Evolutionary conservation across 1,284 basidiomycete species (phyloP).

Genomic region (Papiliotrema flavescens): DNA sequence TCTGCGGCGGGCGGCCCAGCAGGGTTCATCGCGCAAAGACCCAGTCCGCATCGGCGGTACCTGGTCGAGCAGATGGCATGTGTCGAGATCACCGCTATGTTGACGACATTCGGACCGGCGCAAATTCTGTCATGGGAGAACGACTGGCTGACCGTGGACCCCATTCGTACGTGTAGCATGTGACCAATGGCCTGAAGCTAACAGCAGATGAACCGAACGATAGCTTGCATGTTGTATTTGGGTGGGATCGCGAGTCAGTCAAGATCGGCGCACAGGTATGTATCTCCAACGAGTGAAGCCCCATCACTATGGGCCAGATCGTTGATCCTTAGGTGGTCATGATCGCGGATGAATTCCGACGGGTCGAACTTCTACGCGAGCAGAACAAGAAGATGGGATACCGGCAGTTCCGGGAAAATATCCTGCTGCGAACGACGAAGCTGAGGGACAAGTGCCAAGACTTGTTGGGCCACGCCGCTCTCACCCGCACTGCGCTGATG

Average conservation of each 20-base stretch:
- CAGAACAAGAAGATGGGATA: not conserved
- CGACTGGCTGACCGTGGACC: slow-evolving; percentile 7
- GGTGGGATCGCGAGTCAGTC: slow-evolving; percentile 12
- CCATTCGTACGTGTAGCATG: not conserved
- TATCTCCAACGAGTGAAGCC: not conserved
- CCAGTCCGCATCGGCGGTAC: slow-evolving; percentile 13
- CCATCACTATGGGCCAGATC: not conserved
- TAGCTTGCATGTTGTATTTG: slow-evolving; percentile 18
- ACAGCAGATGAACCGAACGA: slow-evolving; percentile 3
- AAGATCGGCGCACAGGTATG: not conserved
- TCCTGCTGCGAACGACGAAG: not conserved
- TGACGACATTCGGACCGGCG: slow-evolving; percentile 9
- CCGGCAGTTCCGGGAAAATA: slow-evolving; percentile 4
- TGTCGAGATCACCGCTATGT: slow-evolving; percentile 12
- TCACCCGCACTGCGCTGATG: not conserved
- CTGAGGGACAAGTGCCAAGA: slow-evolving; percentile 1
- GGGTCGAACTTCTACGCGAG: not conserved
- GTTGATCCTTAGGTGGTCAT: not conserved
- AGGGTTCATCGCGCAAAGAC: slow-evolving; percentile 6
- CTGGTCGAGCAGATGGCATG: slow-evolving; percentile 24
- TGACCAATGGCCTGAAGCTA: not conserved
- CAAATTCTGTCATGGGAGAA: slow-evolving; percentile 8
- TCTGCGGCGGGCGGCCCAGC: slow-evolving; percentile 11
- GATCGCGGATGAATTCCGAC: not conserved
- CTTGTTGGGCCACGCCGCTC: not conserved